Base-by-base conservation (phyloP, 2,329 filamentous ascomycete species). In the Chaetomium strumarium region DNA sequence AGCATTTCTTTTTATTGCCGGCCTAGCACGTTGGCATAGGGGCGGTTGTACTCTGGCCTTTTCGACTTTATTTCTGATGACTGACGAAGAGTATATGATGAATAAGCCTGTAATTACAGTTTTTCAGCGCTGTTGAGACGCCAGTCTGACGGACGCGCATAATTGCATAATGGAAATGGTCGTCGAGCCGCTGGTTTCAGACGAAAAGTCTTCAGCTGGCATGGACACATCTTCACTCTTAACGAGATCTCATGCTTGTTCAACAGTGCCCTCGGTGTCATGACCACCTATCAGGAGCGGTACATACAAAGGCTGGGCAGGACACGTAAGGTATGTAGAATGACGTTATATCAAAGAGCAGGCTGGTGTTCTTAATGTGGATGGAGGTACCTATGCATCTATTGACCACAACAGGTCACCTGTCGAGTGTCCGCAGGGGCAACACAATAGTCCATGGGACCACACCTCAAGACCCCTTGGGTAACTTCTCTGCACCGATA, bases 1-100 rank as follows among this genome's bases (percentile, higher is more conserved):
- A 16, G 30, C 30, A 33, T 34, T 38, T 19, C 14, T 31, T 20
- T 44, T 44, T 29, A 8, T 29, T 34, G 46, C 40, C 45, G 29
- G 20, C 38, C 2, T n/a, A 20, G 30, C 31, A 3, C 13, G 20
- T 40, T 40, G 29, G 36, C 30, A 16, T n/a, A 8, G 29, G 38
- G 17, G 42, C 42, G 46, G 41, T 16, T 39, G n/a, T 20, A 41
- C 16, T 29, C 30, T 38, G 41, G 41, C 33, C 14, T 51, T 43
- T 43, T 55, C 29, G 17, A 38, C 29, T 50, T 49, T 38, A 34
- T 36, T 46, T 50, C 49, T 55, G 19, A 55, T 46, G 50, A 55
- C 39, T 44, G 39, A 55, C 52, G 48, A 55, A 38, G 30, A 46
- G 29, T 41, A 41, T 51, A 54, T 44, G 48, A 51, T 34, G 41